These are phyloP conservation scores for Pleodorina starrii DNA, from an alignment of 139 green algal genomes.

Conservation along the genomic window DNA sequence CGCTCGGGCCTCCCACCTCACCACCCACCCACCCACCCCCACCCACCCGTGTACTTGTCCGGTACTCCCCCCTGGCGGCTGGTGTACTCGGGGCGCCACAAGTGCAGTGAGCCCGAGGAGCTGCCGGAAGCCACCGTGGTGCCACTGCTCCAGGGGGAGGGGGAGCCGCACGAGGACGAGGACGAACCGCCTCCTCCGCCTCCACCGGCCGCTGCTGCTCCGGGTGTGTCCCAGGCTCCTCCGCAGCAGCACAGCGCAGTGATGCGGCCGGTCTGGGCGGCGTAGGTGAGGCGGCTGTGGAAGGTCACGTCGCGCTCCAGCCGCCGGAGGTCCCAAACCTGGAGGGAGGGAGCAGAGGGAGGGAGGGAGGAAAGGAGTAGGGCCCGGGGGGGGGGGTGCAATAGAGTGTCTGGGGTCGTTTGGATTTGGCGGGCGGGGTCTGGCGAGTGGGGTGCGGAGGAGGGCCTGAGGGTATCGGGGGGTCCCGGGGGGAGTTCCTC, in stretches of 20 bases:
- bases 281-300: conserved; percentile 87
- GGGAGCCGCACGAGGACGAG: too few species aligned
- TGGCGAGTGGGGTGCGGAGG: too few species aligned
- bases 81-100: conserved; percentile 90
- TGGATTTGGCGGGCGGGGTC: too few species aligned
- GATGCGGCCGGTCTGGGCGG: conserved; percentile 64
- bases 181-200: neutral
- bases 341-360: neutral
- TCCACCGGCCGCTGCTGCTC: too few species aligned
- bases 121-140: conserved; percentile 76
- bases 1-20: too few species aligned
- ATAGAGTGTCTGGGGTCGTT: neutral
- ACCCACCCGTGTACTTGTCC: conserved; percentile 74
- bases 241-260: conserved; percentile 38
- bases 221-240: conserved; percentile 1
- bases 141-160: conserved; percentile 36
- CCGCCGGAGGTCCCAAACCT: conserved; percentile 92
- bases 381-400: neutral
- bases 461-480: too few species aligned
- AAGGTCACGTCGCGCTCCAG: conserved; percentile 94
- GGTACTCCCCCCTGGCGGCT: conserved; percentile 58
- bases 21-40: too few species aligned
- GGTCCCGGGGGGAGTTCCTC: too few species aligned
- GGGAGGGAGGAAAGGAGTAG: neutral
- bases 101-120: conserved; percentile 81